Evolutionary conservation across 208 protist genomes (phyloP).

Genomic region (Crithidia thermophila): DNA sequence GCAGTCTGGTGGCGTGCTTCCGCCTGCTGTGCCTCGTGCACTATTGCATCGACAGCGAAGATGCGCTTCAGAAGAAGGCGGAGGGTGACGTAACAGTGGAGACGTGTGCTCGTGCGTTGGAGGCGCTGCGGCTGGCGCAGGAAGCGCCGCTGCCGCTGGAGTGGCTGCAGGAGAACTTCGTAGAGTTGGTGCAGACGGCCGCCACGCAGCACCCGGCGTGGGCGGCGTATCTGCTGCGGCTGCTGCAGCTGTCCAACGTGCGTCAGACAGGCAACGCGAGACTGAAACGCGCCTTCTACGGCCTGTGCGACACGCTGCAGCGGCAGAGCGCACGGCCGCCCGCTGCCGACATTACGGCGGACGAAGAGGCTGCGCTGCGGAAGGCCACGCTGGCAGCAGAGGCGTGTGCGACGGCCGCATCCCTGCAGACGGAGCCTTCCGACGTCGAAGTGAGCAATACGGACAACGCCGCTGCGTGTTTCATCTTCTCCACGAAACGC

Average conservation of each 20-base stretch:
- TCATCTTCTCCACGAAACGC: constrained; percentile 31
- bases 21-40: constrained; percentile 56
- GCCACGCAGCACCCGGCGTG: constrained; percentile 15
- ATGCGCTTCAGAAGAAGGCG: constrained; percentile 4
- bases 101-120: constrained; percentile 25
- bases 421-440: not conserved
- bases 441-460: not conserved
- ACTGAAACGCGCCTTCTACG: constrained; percentile 56
- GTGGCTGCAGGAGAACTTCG: constrained; percentile 46
- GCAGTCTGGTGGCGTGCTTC: constrained; percentile 69
- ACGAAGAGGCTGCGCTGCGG: constrained; percentile 1
- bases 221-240: constrained; percentile 39
- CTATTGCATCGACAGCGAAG: constrained; percentile 25
- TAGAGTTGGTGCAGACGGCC: constrained; percentile 24
- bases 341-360: not conserved
- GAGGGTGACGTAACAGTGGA: constrained; percentile 18
- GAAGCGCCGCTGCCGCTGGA: constrained; percentile 54
- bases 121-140: constrained; percentile 30
- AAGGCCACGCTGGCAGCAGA: not conserved
- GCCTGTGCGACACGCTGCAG: constrained; percentile 36
- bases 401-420: not conserved
- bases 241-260: constrained; percentile 54
- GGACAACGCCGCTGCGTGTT: constrained; percentile 3
- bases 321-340: not conserved
- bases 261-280: constrained; percentile 26